Evolutionary conservation across 495 filamentous ascomycete genomes (phyloP).

Genomic region (Thermochaetoides thermophila): DNA sequence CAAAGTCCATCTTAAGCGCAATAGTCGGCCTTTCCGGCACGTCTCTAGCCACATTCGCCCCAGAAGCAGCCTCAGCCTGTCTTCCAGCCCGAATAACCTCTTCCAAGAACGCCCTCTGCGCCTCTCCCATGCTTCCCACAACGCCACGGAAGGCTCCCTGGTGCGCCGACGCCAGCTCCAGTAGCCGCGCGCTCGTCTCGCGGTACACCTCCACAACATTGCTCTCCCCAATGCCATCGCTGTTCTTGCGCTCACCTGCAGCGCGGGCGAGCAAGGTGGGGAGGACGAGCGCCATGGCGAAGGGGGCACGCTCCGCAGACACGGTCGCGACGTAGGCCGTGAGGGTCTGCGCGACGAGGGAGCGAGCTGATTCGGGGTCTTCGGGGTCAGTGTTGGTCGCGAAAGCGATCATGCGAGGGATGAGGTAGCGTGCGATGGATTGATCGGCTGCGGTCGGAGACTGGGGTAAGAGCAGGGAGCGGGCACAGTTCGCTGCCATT

Average conservation of each 20-base stretch:
- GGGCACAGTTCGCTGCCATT: slow-evolving; percentile 74
- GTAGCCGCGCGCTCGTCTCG: slow-evolving; percentile 59
- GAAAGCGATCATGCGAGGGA: slow-evolving; percentile 66
- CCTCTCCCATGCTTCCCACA: slow-evolving; percentile 54
- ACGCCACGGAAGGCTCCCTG: slow-evolving; percentile 59
- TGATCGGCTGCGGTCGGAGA: slow-evolving; percentile 51
- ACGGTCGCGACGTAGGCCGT: slow-evolving; percentile 49
- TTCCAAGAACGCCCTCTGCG: slow-evolving; percentile 66
- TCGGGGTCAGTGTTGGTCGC: slow-evolving; percentile 47
- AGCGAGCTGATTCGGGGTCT: slow-evolving; percentile 60
- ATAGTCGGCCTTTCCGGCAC: slow-evolving; percentile 56
- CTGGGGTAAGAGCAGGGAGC: slow-evolving; percentile 57
- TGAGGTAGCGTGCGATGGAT: slow-evolving; percentile 54
- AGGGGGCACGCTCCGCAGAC: slow-evolving; percentile 31
- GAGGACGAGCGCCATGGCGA: slow-evolving; percentile 58
- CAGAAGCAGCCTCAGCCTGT: slow-evolving; percentile 8
- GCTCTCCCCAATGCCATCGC: no score
- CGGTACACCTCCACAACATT: slow-evolving; percentile 44
- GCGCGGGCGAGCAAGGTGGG: slow-evolving; percentile 69
- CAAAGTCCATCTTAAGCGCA: slow-evolving; percentile 89
- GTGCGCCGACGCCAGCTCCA: slow-evolving; percentile 68
- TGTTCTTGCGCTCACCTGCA: slow-evolving; percentile 27
- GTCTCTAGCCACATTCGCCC: slow-evolving; percentile 14
- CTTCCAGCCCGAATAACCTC: slow-evolving; percentile 55
- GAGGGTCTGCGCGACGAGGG: slow-evolving; percentile 55